Conservation (phyloP, 2,329 filamentous ascomycete genomes). For the Immersiporthe knoxdaviesiana region DNA sequence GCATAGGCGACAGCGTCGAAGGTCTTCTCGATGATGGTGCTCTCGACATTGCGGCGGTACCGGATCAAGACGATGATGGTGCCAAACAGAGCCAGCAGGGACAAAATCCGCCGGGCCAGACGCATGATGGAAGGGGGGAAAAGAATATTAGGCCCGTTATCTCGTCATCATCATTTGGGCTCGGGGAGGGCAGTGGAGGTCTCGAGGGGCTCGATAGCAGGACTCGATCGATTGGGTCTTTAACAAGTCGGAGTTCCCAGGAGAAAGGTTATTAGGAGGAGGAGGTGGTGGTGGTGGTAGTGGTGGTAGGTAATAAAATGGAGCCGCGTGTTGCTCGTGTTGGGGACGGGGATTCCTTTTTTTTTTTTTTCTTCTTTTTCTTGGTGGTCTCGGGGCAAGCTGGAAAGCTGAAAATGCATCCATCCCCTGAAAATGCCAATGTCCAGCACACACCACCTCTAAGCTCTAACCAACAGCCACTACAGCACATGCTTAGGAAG, state of each 20-base stretch:
- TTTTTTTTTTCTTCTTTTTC: not conserved
- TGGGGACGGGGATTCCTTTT: not conserved
- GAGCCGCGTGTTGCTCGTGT: not conserved
- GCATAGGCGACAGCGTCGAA: conserved; percentile 25
- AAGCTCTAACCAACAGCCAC: not conserved
- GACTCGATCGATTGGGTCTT: not conserved
- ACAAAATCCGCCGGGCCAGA: conserved; percentile 25
- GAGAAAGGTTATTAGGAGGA: no score
- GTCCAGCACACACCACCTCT: not conserved
- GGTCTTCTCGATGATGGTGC: conserved; percentile 28
- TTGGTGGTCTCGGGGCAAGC: no score
- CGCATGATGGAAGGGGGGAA: conserved; percentile 19
- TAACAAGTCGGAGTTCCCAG: no score
- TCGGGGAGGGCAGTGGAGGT: not conserved
- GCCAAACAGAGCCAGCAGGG: conserved; percentile 24
- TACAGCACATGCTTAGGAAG: not conserved
- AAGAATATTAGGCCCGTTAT: conserved; percentile 12
- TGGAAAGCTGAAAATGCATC: not conserved
- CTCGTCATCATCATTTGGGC: conserved; percentile 26
- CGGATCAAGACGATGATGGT: conserved; percentile 26
- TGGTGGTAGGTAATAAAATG: not conserved
- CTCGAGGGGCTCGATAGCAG: conserved; percentile 4
- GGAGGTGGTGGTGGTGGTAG: no score
- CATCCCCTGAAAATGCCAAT: conserved; percentile 2
- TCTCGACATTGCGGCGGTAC: conserved; percentile 28